Evolutionary conservation across 2,329 filamentous ascomycete species (phyloP).

Genomic region (Ilyonectria mors-panacis): DNA sequence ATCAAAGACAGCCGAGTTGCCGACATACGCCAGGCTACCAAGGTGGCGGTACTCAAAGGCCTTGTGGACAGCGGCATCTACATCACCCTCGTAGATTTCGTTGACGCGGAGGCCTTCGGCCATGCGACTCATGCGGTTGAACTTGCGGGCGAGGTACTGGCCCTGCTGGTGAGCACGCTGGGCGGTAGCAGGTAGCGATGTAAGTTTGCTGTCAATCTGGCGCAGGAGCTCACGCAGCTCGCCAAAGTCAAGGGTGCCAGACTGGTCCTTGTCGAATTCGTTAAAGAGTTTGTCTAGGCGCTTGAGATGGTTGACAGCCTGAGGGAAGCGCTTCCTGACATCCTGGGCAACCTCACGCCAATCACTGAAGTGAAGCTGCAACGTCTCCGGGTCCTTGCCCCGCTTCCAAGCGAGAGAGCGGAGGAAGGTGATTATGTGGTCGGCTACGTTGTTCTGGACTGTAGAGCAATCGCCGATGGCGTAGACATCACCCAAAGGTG

Average conservation of each 20-base stretch:
- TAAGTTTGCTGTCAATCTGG: slow-evolving; percentile 96
- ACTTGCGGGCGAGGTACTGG: slow-evolving; percentile 90
- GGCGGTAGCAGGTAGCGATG: slow-evolving; percentile 93
- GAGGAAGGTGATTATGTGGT: slow-evolving; percentile 91
- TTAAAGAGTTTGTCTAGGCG: slow-evolving; percentile 92
- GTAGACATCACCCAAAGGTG: slow-evolving; percentile 94
- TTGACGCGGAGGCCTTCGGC: slow-evolving; percentile 83
- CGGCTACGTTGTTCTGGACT: slow-evolving; percentile 96
- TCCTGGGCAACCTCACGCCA: slow-evolving; percentile 89
- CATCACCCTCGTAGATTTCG: slow-evolving; percentile 87
- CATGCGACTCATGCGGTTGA: slow-evolving; percentile 89
- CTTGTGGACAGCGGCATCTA: slow-evolving; percentile 93
- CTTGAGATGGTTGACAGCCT: slow-evolving; percentile 88
- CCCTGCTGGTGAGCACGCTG: slow-evolving; percentile 98
- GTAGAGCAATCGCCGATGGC: slow-evolving; percentile 97
- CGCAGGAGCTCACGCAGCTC: slow-evolving; percentile 90
- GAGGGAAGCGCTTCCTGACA: slow-evolving; percentile 91
- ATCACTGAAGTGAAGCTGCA: slow-evolving; percentile 88
- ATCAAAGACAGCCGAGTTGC: slow-evolving; percentile 97
- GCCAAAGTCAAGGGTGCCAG: slow-evolving; percentile 92
- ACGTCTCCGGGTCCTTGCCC: slow-evolving; percentile 89
- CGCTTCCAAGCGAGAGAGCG: slow-evolving; percentile 92
- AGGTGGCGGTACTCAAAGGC: slow-evolving; percentile 96
- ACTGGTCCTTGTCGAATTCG: slow-evolving; percentile 93
- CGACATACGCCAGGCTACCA: slow-evolving; percentile 93